Percentiles rank a stretch among this genome's conserved stretches.
These are phyloP conservation scores for Oemleria cerasiformis DNA, from an alignment of 306 rosid genomes.

Conservation along the genomic window DNA sequence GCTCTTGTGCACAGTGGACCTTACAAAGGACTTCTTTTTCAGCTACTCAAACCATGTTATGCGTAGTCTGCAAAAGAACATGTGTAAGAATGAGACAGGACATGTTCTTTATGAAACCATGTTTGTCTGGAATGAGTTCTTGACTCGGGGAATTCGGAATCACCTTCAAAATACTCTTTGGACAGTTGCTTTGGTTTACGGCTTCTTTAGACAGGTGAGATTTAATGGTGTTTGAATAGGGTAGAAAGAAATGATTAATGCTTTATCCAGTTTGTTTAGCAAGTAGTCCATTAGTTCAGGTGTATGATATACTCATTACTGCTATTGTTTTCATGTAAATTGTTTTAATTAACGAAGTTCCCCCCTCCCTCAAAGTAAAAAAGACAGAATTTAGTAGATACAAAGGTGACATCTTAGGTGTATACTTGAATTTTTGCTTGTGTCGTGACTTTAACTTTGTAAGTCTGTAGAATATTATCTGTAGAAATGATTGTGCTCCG, in stretches of 20 bases:
- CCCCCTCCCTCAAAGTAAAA: neutral
- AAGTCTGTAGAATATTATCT: neutral
- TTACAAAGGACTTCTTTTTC: conserved; percentile 96
- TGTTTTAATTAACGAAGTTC: neutral
- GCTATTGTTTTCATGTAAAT: neutral
- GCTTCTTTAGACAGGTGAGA: conserved; percentile 89
- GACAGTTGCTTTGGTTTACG: conserved; percentile 92
- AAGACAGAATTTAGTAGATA: neutral
- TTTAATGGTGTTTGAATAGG: conserved; percentile 7
- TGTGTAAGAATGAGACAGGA: conserved; percentile 52
- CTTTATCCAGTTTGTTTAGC: neutral
- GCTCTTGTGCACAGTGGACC: conserved; percentile 97
- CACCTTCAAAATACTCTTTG: conserved; percentile 72
- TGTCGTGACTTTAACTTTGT: neutral
- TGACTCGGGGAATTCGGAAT: conserved; percentile 86
- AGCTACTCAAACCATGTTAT: conserved; percentile 96
- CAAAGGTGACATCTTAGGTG: neutral
- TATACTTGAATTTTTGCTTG: neutral
- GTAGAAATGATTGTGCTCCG: neutral
- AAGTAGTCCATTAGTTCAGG: neutral
- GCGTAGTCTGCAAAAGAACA: conserved; percentile 90
- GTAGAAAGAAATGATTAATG: neutral
- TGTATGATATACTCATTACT: neutral
- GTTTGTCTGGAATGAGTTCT: conserved; percentile 96
- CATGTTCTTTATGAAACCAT: conserved; percentile 73